Conservation (phyloP, 345 rosid genomes). For the Orychophragmus violaceus region DNA sequence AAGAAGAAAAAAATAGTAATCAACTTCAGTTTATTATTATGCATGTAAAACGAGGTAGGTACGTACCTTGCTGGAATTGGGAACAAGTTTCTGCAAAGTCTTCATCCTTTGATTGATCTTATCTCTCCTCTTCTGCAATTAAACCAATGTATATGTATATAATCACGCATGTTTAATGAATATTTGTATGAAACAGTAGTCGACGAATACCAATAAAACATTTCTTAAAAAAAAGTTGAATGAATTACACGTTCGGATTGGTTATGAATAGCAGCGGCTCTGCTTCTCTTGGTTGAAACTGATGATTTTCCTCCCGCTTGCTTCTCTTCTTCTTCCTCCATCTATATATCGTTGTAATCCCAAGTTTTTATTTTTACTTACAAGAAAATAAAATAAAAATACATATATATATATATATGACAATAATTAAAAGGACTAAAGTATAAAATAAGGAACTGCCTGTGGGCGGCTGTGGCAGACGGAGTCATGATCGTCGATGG, state of each 20-base stretch:
- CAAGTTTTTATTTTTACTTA: too few relatives aligned
- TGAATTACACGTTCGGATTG: constrained; percentile 89
- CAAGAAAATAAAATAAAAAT: too few relatives aligned
- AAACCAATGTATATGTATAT: background rate
- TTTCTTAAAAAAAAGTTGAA: background rate
- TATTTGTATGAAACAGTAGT: background rate
- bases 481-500: constrained; percentile 73
- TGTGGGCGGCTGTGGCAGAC: constrained; percentile 56
- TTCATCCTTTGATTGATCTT: constrained; percentile 96
- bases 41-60: constrained; percentile 3
- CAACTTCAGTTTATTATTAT: background rate
- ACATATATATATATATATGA: too few relatives aligned
- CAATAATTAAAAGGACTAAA: background rate
- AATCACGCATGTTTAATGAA: background rate
- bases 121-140: constrained; percentile 84
- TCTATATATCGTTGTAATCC: constrained; percentile 8
- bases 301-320: constrained; percentile 55
- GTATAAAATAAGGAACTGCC: constrained; percentile 29
- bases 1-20: background rate
- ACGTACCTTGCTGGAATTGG: constrained; percentile 97
- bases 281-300: constrained; percentile 64
- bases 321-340: constrained; percentile 38
- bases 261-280: constrained; percentile 96
- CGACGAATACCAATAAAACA: background rate
- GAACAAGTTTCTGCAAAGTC: constrained; percentile 93